Evolutionary conservation across 2,329 filamentous ascomycete genomes (phyloP).

Genomic region (Aspergillus vadensis): DNA sequence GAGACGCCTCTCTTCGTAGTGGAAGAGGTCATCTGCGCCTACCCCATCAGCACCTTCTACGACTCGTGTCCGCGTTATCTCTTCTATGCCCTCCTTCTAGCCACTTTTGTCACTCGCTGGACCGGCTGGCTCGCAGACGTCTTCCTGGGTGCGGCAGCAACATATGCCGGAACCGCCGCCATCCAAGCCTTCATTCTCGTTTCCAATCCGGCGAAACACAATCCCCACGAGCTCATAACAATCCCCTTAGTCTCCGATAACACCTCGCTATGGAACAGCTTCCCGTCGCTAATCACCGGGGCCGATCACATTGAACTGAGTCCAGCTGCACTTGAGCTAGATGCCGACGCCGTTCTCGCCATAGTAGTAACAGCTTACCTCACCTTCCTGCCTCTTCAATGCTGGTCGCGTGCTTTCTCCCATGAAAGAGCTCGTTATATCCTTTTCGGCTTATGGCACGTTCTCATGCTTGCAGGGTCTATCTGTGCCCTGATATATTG

Average conservation of each 20-base stretch:
- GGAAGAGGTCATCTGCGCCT: slow-evolving; percentile 33
- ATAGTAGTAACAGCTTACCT: slow-evolving; percentile 39
- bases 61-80: slow-evolving; percentile 37
- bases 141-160: slow-evolving; percentile 35
- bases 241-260: slow-evolving; percentile 28
- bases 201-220: slow-evolving; percentile 16
- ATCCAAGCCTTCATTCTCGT: slow-evolving; percentile 37
- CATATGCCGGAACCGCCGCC: slow-evolving; percentile 36
- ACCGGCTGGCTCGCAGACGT: slow-evolving; percentile 36
- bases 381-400: slow-evolving; percentile 37
- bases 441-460: slow-evolving; percentile 34
- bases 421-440: slow-evolving; percentile 30
- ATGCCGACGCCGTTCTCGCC: slow-evolving; percentile 36
- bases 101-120: slow-evolving; percentile 32
- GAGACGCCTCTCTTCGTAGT: slow-evolving; percentile 27
- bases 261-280: slow-evolving; percentile 13
- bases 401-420: slow-evolving; percentile 34
- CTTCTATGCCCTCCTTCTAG: slow-evolving; percentile 34
- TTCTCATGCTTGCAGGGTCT: slow-evolving; percentile 34
- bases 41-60: slow-evolving; percentile 38
- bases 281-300: slow-evolving; percentile 27
- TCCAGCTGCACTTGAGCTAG: slow-evolving; percentile 35
- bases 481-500: slow-evolving; percentile 33
- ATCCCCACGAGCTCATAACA: slow-evolving; percentile 20
- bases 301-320: slow-evolving; percentile 22